These are phyloP conservation scores for Arthrinium puccinioides DNA, from an alignment of 2,329 filamentous ascomycete species.

Conservation along the genomic window DNA sequence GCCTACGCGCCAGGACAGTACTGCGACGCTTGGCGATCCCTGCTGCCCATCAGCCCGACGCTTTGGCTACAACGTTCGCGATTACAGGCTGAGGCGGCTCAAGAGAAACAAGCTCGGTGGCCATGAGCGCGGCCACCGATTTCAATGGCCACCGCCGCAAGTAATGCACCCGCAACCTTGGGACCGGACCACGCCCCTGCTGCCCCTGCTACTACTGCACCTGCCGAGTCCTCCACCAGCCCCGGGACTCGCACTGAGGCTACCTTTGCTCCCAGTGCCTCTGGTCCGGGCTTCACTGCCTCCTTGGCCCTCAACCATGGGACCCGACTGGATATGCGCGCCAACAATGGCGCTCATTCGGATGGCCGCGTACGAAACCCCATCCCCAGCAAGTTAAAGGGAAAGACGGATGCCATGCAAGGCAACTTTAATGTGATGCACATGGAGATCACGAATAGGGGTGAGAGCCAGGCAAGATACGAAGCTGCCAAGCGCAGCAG, in stretches of 20 bases:
- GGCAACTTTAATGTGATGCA: conserved; percentile 60
- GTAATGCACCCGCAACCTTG: background rate
- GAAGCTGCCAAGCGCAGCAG: conserved; percentile 54
- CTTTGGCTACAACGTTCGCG: no score
- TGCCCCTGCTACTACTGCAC: background rate
- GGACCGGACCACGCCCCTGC: background rate
- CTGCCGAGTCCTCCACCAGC: background rate
- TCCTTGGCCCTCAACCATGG: conserved; percentile 2
- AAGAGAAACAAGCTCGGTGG: no score
- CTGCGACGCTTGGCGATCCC: no score
- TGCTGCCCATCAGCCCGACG: no score
- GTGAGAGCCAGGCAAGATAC: conserved; percentile 40
- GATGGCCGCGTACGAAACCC: conserved; percentile 49
- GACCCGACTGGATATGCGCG: conserved; percentile 7
- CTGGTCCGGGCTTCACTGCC: background rate
- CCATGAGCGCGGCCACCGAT: conserved; percentile 1
- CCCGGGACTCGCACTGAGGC: background rate
- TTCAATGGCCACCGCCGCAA: conserved; percentile 3
- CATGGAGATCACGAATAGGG: conserved; percentile 41
- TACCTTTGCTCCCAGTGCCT: background rate
- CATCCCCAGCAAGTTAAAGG: conserved; percentile 55
- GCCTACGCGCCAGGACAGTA: no score
- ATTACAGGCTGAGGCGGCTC: no score
- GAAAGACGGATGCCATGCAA: conserved; percentile 46
- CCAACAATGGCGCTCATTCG: conserved; percentile 14